Evolutionary conservation across 2,329 filamentous ascomycete species (phyloP).

Genomic region (Penicillium sp.): DNA sequence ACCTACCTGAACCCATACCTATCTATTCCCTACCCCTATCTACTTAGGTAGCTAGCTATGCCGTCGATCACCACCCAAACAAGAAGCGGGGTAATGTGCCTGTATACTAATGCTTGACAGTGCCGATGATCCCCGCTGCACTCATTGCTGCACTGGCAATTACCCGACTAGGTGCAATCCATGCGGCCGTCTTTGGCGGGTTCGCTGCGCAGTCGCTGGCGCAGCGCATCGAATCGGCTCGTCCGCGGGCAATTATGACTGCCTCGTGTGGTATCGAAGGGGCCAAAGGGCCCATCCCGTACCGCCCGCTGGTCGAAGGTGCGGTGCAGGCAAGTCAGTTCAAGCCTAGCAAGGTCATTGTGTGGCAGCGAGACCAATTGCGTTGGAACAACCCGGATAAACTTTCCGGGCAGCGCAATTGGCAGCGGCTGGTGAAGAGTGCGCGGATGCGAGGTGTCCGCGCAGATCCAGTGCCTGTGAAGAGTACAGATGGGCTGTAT

Average conservation of each 20-base stretch:
- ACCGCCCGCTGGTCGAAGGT: constrained; percentile 68
- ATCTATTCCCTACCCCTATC: too few relatives aligned
- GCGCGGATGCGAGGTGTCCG: constrained; percentile 61
- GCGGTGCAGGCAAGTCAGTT: constrained; percentile 62
- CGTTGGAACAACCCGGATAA: constrained; percentile 67
- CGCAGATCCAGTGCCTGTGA: constrained; percentile 70
- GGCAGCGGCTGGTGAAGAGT: constrained; percentile 70
- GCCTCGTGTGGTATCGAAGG: constrained; percentile 91
- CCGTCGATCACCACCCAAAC: neutral
- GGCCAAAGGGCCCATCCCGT: constrained; percentile 69
- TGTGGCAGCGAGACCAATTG: constrained; percentile 78
- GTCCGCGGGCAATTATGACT: constrained; percentile 70
- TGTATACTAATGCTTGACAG: constrained; percentile 38
- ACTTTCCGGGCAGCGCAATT: constrained; percentile 65
- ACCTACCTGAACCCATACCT: too few relatives aligned
- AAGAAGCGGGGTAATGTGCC: neutral
- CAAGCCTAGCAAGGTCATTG: constrained; percentile 66
- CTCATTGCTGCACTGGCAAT: constrained; percentile 80
- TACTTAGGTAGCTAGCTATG: too few relatives aligned
- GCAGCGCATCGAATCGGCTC: constrained; percentile 79
- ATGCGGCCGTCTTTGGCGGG: constrained; percentile 88
- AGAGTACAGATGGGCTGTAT: constrained; percentile 73
- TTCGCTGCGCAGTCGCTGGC: constrained; percentile 77
- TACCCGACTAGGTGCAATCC: constrained; percentile 75
- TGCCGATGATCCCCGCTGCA: constrained; percentile 93